A percentile compares a stretch with the other conserved stretches of the same genome.
phyloP scores from a whole-genome alignment of 169 alveolate species.

The Plasmodium reichenowi region DNA sequence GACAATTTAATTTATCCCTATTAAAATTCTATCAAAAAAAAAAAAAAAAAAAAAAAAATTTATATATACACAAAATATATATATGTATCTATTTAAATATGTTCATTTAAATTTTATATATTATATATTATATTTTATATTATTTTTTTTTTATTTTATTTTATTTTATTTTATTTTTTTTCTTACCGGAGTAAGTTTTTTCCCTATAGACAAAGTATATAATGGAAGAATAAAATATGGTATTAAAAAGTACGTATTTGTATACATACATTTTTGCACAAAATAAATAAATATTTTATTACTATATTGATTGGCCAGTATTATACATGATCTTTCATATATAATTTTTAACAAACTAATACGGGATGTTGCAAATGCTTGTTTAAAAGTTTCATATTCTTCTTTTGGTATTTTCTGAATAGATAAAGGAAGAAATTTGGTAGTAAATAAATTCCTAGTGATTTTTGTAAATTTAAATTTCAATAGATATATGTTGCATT shows the following conservation, averaged over 20 bases:
- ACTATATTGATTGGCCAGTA: conserved; percentile 71
- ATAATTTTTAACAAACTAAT: conserved; percentile 72
- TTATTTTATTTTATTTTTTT: not conserved
- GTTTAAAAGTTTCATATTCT: not conserved
- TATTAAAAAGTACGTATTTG: conserved; percentile 44
- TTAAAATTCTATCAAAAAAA: conserved; percentile 26
- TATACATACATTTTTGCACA: conserved; percentile 56
- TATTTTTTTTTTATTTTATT: not conserved
- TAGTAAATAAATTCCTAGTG: conserved; percentile 38
- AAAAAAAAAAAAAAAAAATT: not conserved
- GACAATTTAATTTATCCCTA: conserved; percentile 10
- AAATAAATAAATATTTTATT: conserved; percentile 44
- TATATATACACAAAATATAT: not conserved
- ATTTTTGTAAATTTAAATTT: conserved; percentile 54
- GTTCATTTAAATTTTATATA: not conserved
- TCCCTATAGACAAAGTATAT: conserved; percentile 44
- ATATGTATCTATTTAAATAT: not conserved
- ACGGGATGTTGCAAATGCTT: conserved; percentile 38
- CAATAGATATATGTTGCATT: conserved; percentile 32
- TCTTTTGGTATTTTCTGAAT: conserved; percentile 34
- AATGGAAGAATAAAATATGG: conserved; percentile 54
- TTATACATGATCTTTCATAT: conserved; percentile 67
- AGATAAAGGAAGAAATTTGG: conserved; percentile 52
- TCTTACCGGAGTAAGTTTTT: conserved; percentile 14
- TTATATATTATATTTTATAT: not conserved